Conservation (phyloP, 2,329 filamentous ascomycete genomes). For the Rugonectria rugulosa region DNA sequence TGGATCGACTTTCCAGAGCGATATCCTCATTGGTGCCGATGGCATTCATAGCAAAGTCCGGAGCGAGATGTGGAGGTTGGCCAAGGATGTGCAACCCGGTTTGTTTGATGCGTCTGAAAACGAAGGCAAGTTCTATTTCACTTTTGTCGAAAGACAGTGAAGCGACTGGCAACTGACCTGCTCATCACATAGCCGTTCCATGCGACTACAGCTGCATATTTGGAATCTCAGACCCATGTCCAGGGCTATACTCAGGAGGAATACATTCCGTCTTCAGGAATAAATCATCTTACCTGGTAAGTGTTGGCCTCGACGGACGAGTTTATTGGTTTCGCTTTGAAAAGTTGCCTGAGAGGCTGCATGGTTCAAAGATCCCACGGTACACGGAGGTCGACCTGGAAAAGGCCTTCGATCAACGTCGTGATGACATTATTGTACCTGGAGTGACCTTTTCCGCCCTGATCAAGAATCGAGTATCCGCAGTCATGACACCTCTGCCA, state of each 20-base stretch:
- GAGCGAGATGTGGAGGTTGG: slow-evolving; percentile 38
- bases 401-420: neutral
- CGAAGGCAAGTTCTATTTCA: neutral
- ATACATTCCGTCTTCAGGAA: slow-evolving; percentile 1
- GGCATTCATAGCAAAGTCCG: slow-evolving; percentile 50
- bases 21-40: slow-evolving; percentile 50
- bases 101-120: neutral
- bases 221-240: slow-evolving; percentile 15
- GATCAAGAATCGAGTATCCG: slow-evolving; percentile 37
- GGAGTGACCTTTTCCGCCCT: slow-evolving; percentile 39
- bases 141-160: no score
- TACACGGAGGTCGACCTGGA: slow-evolving; percentile 2
- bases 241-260: slow-evolving; percentile 1
- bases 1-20: slow-evolving; percentile 35
- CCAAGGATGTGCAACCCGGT: neutral
- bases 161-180: no score
- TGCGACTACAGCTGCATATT: slow-evolving; percentile 17
- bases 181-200: slow-evolving; percentile 13
- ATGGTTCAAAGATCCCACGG: slow-evolving; percentile 1
- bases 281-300: slow-evolving; percentile 3
- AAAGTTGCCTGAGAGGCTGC: neutral
- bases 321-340: slow-evolving; percentile 13
- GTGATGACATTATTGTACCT: slow-evolving; percentile 7
- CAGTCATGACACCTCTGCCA: slow-evolving; percentile 43
- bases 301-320: neutral